These are phyloP conservation scores for Lasiosphaeria ovina DNA, from an alignment of 495 filamentous ascomycete genomes.

Conservation along the genomic window DNA sequence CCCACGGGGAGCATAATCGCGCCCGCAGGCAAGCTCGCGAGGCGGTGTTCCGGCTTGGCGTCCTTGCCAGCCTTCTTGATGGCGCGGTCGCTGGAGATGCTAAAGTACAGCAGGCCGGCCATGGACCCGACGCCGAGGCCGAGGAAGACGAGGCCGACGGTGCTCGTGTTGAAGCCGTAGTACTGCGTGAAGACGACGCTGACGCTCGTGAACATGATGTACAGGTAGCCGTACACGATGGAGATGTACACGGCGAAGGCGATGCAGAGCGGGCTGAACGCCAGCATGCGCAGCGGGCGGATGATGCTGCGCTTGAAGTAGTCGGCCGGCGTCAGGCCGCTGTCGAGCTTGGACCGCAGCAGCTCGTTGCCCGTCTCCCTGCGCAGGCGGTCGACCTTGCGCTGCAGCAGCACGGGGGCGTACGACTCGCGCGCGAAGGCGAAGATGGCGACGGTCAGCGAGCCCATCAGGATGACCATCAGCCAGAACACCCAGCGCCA, in stretches of 20 bases:
- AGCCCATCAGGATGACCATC: constrained; percentile 35
- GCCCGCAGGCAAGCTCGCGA: constrained; percentile 35
- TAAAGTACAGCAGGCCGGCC: constrained; percentile 33
- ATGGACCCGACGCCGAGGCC: constrained; percentile 41
- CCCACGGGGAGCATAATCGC: constrained; percentile 45
- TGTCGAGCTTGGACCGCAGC: constrained; percentile 51
- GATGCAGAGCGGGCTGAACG: constrained; percentile 60
- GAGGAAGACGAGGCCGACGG: constrained; percentile 39
- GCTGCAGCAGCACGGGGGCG: constrained; percentile 54
- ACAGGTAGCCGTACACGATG: constrained; percentile 70
- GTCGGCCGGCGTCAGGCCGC: constrained; percentile 42
- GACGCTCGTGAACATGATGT: constrained; percentile 70
- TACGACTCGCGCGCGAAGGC: constrained; percentile 62
- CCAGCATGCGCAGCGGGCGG: constrained; percentile 51
- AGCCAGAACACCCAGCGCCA: constrained; percentile 72
- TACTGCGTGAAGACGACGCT: constrained; percentile 52
- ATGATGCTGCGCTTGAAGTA: constrained; percentile 41
- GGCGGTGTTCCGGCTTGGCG: constrained; percentile 36
- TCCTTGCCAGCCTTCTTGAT: constrained; percentile 30
- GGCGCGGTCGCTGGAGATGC: constrained; percentile 31
- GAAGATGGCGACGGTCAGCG: constrained; percentile 34
- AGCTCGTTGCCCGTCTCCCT: constrained; percentile 46
- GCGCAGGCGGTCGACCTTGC: constrained; percentile 49
- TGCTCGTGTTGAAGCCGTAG: constrained; percentile 44
- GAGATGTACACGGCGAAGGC: constrained; percentile 68